Base-by-base conservation (phyloP, 257 asterid species). In the Ballota nigra region DNA sequence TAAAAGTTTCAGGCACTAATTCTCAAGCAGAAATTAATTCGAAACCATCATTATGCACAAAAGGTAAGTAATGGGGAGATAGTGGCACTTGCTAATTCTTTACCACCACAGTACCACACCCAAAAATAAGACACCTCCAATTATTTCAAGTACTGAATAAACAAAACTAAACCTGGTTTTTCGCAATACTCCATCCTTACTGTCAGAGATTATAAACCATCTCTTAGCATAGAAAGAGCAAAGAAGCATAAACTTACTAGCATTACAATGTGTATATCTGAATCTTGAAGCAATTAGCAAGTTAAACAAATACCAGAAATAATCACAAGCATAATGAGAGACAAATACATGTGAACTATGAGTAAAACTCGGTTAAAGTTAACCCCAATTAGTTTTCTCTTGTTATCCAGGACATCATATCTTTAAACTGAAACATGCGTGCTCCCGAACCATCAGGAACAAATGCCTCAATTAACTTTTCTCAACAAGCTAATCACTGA, bases 401-500 rank as follows among this genome's bases (percentile, higher is more conserved):
- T 22, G 56, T 15, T 70, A 19, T 55, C 52, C 55, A 33, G 34
- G 10, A 55, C 13, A 52, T 68, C 62, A 51, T n/a, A n/a, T 19
- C 23, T 0, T 59, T 63, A 26, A 61, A 68, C 28, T 71, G 33
- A 71, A 71, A 29, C 8, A 36, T 18, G 10, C 3, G 3, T 18
- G 2, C 56, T 6, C 56, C 56, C 20, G n/a, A n/a, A n/a, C 56
- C 56, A 1, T 23, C 23, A 15, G 10, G 11, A 59, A 4, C 51
- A 66, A 43, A 40, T 56, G 40, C 61, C 51, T 64, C 36, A 63
- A 34, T 36, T 55, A 8, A 15, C 51, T 49, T 9, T 65, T 34
- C 67, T 56, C 45, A 20, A 33, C 66, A 4, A 57, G 82, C 72
- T 26, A 43, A 69, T 18, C 24, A 23, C 6, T 40, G 28, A 72